Percentiles rank a stretch among this genome's conserved stretches.
phyloP scores from a whole-genome alignment of 352 stramenopile species.

The Globisporangium cylindrosporum region DNA sequence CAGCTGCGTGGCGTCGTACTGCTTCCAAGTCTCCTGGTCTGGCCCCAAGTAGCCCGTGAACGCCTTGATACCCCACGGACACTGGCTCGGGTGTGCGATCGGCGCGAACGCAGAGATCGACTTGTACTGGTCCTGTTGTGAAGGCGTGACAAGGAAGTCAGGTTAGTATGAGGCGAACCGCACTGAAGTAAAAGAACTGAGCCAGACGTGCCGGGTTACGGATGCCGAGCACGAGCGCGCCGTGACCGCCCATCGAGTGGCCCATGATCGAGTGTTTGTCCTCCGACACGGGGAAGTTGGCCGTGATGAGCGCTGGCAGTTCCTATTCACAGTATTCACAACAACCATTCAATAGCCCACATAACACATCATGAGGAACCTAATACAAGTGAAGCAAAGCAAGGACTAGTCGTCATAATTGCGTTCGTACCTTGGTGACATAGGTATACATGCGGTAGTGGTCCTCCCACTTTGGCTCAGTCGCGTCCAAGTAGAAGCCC shows the following conservation, averaged over 20 bases:
- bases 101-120: slow-evolving; percentile 96
- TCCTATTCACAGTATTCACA: slow-evolving; percentile 43
- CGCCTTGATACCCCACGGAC: slow-evolving; percentile 98
- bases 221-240: slow-evolving; percentile 94
- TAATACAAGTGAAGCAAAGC: background rate
- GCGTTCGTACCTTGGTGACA: slow-evolving; percentile 71
- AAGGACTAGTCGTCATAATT: background rate
- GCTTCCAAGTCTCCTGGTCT: slow-evolving; percentile 84
- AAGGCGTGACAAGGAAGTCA: background rate
- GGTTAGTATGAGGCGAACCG: background rate
- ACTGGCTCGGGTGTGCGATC: slow-evolving; percentile 95
- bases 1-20: slow-evolving; percentile 92
- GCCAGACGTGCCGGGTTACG: slow-evolving; percentile 56
- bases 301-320: slow-evolving; percentile 87
- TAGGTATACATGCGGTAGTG: slow-evolving; percentile 99
- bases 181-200: too few species aligned
- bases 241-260: slow-evolving; percentile 98
- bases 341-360: too few species aligned
- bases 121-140: slow-evolving; percentile 68
- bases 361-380: too few species aligned
- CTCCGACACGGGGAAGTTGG: slow-evolving; percentile 84
- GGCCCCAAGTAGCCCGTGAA: slow-evolving; percentile 96
- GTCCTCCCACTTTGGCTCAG: slow-evolving; percentile 86
- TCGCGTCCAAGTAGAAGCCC: slow-evolving; percentile 98
- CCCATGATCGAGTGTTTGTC: slow-evolving; percentile 91